Evolutionary conservation across 345 rosid species (phyloP), one percentile per base, ranked within the genome.

Genomic region (Gossypium sturtianum): DNA sequence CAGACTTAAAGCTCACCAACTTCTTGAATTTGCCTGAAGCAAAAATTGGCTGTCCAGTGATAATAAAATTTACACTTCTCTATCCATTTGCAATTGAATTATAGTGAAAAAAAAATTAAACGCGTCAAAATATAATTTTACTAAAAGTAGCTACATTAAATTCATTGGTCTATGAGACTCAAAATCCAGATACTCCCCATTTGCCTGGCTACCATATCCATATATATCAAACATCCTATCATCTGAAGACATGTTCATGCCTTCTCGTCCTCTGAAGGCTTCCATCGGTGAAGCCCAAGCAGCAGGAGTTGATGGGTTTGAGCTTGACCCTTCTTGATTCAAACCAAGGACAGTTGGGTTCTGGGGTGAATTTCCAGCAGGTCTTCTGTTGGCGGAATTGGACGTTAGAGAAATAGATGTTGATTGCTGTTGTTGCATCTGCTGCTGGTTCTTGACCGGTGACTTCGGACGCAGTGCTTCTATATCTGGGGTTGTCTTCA

Each of bases 361-460:
- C 78, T 88, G 94, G 0, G 92, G 97, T 27, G 95, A 88, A 82
- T 87, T 94, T 43, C 83, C 97, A 3, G 93, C 74, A 3, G 88
- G 78, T 77, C 97, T 91, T 77, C 92, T 82, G 82, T 79, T 84
- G 49, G 97, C 82, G 7, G 94, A 80, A 77, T 76, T 88, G 57
- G 89, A 73, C 1, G 92, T 84, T 44, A 90, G 87, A 74, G 97
- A 84, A n/a, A 90, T 87, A 45, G 93, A 77, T 6, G 83, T 52
- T 34, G 97, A 86, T 49, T 85, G 90, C 66, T 85, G 87, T 51
- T 86, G 90, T 81, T 84, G 88, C 78, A 79, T 56, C 75, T 90
- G 93, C 76, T 91, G 97, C 84, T 95, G 99, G 82, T 90, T 93
- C 89, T 95, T 95, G 94, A 91, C 88, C 0, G 99, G 99, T 12